Conservation (phyloP, 345 rosid species). For the Citrus cavaleriei region DNA sequence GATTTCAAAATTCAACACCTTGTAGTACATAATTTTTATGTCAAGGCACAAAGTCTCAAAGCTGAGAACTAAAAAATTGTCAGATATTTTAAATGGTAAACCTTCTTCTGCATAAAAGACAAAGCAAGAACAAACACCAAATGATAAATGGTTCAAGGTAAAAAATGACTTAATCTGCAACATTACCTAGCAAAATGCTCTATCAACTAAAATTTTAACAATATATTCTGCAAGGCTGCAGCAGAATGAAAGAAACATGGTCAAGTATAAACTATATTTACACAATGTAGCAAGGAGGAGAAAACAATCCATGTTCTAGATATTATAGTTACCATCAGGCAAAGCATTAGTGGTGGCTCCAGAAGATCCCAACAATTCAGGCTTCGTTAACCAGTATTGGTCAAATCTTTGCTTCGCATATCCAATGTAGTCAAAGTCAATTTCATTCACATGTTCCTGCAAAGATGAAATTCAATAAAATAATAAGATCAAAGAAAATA, state of each 20-base stretch:
- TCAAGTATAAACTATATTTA: slow-evolving; percentile 5
- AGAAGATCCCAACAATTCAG: slow-evolving; percentile 28
- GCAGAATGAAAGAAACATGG: background rate
- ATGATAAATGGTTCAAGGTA: background rate
- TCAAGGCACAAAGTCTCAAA: background rate
- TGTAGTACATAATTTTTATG: background rate
- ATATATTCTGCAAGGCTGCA: background rate
- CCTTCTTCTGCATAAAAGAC: background rate
- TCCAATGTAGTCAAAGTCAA: slow-evolving; percentile 63
- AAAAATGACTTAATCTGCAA: background rate
- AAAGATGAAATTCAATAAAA: background rate
- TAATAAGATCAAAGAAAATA: background rate
- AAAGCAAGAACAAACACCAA: background rate
- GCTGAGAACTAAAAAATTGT: background rate
- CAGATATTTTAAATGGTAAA: background rate
- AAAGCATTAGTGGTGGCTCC: slow-evolving; percentile 2
- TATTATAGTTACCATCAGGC: slow-evolving; percentile 6
- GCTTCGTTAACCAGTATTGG: slow-evolving; percentile 49
- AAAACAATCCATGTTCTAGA: background rate
- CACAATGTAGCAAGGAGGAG: background rate
- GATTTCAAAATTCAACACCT: background rate
- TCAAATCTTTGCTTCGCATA: slow-evolving; percentile 66
- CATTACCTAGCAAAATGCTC: background rate
- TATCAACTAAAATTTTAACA: background rate
- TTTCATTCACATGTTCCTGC: slow-evolving; percentile 58